Percentiles rank a stretch among this genome's conserved stretches.
Evolutionary conservation across 345 rosid genomes (phyloP).

Genomic region (Corchorus olitorius): DNA sequence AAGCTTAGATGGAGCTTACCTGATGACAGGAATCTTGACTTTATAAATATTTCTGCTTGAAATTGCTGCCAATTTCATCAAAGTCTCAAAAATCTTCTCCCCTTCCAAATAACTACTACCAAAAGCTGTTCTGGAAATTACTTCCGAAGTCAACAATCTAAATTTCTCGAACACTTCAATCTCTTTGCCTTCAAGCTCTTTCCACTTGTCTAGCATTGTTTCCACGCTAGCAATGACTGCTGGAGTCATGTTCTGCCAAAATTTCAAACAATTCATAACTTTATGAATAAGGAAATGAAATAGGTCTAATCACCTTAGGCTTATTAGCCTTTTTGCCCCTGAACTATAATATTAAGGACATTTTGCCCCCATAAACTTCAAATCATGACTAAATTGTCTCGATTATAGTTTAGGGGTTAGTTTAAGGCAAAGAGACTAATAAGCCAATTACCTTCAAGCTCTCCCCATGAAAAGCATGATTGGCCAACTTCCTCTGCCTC

Average conservation of each 20-base stretch:
- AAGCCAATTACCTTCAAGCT: conserved; percentile 34
- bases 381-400: too few relatives aligned
- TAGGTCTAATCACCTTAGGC: too few relatives aligned
- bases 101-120: conserved; percentile 50
- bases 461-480: conserved; percentile 45
- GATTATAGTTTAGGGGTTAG: too few relatives aligned
- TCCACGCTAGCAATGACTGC: conserved; percentile 39
- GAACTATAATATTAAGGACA: too few relatives aligned
- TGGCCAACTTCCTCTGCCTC: conserved; percentile 42
- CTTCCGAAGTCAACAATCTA: conserved; percentile 42
- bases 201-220: conserved; percentile 51
- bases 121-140: conserved; percentile 54
- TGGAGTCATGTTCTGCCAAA: conserved; percentile 33
- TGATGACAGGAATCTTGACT: conserved; percentile 30
- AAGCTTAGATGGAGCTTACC: conserved; percentile 20
- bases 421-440: too few relatives aligned
- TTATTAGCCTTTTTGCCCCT: too few relatives aligned
- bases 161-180: conserved; percentile 40
- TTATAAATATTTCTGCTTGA: conserved; percentile 12
- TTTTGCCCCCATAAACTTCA: too few relatives aligned
- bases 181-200: conserved; percentile 30
- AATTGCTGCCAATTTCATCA: conserved; percentile 25
- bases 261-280: background rate
- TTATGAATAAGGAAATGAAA: background rate
- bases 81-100: conserved; percentile 37